These are phyloP conservation scores for Triticum timopheevii DNA, from an alignment of 176 grass and related monocot genomes.

Conservation along the genomic window DNA sequence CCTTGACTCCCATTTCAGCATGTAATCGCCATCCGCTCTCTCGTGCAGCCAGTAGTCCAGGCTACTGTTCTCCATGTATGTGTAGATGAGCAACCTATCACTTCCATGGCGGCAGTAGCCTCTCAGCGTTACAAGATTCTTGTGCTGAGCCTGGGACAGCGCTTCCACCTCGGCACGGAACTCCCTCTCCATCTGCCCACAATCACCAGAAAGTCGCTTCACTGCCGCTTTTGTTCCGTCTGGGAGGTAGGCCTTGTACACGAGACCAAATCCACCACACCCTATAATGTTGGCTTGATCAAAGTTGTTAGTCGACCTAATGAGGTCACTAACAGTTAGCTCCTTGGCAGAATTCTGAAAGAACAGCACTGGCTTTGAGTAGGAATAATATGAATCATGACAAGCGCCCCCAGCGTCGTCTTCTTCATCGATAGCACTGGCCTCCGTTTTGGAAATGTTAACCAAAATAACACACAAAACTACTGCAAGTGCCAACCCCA, in stretches of 20 bases:
- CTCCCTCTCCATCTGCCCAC: constrained; percentile 94
- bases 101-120: constrained; percentile 84
- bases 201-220: constrained; percentile 96
- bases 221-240: constrained; percentile 87
- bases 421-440: constrained; percentile 40
- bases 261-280: constrained; percentile 89
- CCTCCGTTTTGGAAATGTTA: constrained; percentile 72
- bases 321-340: constrained; percentile 70
- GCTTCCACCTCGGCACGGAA: constrained; percentile 94
- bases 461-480: constrained; percentile 68
- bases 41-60: constrained; percentile 98
- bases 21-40: constrained; percentile 56
- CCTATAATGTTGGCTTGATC: constrained; percentile 97
- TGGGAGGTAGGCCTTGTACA: constrained; percentile 94
- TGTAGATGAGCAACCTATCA: constrained; percentile 86
- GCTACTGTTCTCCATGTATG: constrained; percentile 94
- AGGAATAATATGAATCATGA: constrained; percentile 46
- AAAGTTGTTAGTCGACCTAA: constrained; percentile 94
- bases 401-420: constrained; percentile 43
- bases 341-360: constrained; percentile 83
- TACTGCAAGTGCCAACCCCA: constrained; percentile 64
- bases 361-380: constrained; percentile 80
- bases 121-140: constrained; percentile 83
- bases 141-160: constrained; percentile 82
- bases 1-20: constrained; percentile 81